Percentiles rank a stretch among this genome's conserved stretches.
Conservation (phyloP, 371 early-diverging fungal genomes). For the Paraphysoderma sedebokerense region DNA sequence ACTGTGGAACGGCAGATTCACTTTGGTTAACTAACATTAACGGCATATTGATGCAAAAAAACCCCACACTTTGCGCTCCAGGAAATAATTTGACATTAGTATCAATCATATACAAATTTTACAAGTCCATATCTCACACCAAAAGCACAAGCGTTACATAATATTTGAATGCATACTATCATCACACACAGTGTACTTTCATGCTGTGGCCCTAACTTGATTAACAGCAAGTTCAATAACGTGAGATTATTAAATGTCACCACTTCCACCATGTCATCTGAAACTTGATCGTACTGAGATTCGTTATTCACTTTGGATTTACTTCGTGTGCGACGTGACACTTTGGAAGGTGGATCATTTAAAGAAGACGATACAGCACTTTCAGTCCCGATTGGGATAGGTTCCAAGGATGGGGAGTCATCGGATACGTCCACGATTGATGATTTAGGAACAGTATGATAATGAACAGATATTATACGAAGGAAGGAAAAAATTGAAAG, state of each 20-base stretch:
- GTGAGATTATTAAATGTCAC: conserved; percentile 69
- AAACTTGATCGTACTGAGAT: conserved; percentile 5
- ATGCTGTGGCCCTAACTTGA: conserved; percentile 48
- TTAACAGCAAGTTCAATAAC: conserved; percentile 68
- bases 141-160: conserved; percentile 49
- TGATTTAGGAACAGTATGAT: background rate
- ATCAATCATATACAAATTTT: conserved; percentile 35
- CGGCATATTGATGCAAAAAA: no score
- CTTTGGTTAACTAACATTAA: no score
- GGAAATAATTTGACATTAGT: no score
- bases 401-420: background rate
- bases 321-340: background rate
- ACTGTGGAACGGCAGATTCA: no score
- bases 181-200: conserved; percentile 42
- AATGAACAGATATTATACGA: background rate
- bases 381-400: background rate
- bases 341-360: background rate
- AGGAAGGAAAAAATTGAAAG: conserved; percentile 14
- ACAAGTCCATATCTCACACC: conserved; percentile 57
- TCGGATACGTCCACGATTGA: background rate
- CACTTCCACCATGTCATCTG: conserved; percentile 6
- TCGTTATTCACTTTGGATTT: conserved; percentile 1
- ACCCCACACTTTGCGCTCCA: no score
- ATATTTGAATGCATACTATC: conserved; percentile 41
- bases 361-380: background rate